A percentile compares a stretch with the other conserved stretches of the same genome.
Evolutionary conservation across 306 rosid species (phyloP).

Genomic region (Corylus avellana): DNA sequence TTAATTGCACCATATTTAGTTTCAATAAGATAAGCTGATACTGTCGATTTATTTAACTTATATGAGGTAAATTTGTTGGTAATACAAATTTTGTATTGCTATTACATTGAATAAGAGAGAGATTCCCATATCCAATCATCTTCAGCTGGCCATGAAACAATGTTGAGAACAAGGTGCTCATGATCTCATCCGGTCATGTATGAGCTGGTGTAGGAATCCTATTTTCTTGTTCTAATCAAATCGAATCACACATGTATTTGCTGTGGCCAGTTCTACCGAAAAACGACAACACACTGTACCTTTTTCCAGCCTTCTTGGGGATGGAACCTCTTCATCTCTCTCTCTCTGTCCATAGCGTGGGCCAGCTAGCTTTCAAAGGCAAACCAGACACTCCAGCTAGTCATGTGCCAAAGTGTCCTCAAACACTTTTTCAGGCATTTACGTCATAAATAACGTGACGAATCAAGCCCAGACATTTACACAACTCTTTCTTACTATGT

Average conservation of each 20-base stretch:
- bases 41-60: no score
- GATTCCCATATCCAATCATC: slow-evolving; percentile 25
- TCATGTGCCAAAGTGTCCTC: slow-evolving; percentile 21
- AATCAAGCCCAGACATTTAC: background rate
- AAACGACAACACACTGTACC: slow-evolving; percentile 12
- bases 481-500: no score
- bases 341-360: background rate
- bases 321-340: slow-evolving; percentile 5
- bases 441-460: background rate
- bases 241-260: background rate
- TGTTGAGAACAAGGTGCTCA: slow-evolving; percentile 16
- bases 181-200: background rate
- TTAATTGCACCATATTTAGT: no score
- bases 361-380: slow-evolving; percentile 24
- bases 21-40: no score
- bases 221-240: background rate
- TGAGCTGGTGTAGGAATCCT: background rate
- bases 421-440: background rate
- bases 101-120: background rate
- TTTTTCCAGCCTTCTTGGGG: slow-evolving; percentile 56
- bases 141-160: slow-evolving; percentile 33
- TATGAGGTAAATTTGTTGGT: no score
- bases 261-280: background rate
- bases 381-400: slow-evolving; percentile 6
- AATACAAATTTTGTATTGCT: background rate